A percentile compares a stretch with the other conserved stretches of the same genome.
phyloP scores from a whole-genome alignment of 73 alveolate species.

The Blepharisma japonicum region DNA sequence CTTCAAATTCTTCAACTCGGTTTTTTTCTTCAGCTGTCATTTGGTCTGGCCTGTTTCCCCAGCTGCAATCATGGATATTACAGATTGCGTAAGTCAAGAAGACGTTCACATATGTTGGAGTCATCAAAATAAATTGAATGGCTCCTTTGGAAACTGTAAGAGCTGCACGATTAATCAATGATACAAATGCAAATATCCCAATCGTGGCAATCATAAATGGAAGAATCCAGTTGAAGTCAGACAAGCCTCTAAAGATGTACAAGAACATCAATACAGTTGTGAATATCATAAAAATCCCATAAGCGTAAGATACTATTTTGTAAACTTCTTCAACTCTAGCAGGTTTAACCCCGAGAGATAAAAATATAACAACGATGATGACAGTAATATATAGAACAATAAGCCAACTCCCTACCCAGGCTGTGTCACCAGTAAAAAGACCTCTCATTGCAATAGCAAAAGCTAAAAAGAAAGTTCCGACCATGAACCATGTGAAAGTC shows the following conservation, averaged over 20 bases:
- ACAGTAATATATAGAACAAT: background rate
- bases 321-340: conserved; percentile 25
- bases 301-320: background rate
- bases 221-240: no score
- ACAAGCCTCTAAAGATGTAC: no score
- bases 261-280: no score
- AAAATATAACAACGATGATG: background rate
- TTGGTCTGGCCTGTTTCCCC: conserved; percentile 26
- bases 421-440: background rate
- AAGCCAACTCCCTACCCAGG: background rate
- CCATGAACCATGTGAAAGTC: conserved; percentile 12
- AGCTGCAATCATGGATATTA: conserved; percentile 13
- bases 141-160: background rate
- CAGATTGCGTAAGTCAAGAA: conserved; percentile 14
- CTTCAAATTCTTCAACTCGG: background rate
- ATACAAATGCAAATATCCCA: background rate
- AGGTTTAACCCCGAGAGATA: conserved; percentile 13
- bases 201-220: no score
- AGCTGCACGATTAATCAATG: background rate
- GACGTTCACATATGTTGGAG: conserved; percentile 21
- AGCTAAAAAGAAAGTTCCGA: conserved; percentile 2
- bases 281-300: no score
- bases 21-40: conserved; percentile 4
- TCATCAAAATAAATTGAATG: background rate
- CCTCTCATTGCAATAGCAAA: background rate